Evolutionary conservation across 768 basidiomycete species (phyloP).

Genomic region (Sporobolomyces roseus): DNA sequence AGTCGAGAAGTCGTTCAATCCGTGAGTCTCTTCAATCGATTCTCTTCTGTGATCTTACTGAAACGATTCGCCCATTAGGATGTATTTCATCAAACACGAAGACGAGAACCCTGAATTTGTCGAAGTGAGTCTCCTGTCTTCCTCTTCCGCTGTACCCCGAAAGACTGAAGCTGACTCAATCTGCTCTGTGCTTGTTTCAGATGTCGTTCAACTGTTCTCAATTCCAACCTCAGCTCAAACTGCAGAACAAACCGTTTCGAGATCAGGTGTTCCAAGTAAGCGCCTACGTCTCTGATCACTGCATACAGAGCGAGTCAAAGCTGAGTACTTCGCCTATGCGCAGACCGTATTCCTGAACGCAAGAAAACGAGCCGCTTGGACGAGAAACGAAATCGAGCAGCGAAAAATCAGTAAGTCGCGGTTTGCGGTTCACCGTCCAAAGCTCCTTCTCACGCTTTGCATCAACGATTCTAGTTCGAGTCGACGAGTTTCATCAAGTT

Average conservation of each 20-base stretch:
- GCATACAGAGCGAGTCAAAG: too few relatives aligned
- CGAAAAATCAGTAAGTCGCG: constrained; percentile 48
- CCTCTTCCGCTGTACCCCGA: constrained; percentile 23
- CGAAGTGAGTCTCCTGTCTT: constrained; percentile 47
- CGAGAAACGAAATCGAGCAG: constrained; percentile 49
- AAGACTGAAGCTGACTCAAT: too few relatives aligned
- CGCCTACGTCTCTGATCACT: constrained; percentile 6
- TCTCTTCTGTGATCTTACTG: too few relatives aligned
- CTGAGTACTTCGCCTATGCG: too few relatives aligned
- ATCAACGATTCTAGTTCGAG: constrained; percentile 41
- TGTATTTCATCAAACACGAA: constrained; percentile 51
- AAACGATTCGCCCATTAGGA: constrained; percentile 34
- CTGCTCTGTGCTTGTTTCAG: not conserved
- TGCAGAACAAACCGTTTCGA: constrained; percentile 46
- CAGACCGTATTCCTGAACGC: constrained; percentile 53
- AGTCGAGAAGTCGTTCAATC: constrained; percentile 48
- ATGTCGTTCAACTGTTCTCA: constrained; percentile 43
- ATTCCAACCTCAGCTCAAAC: constrained; percentile 42
- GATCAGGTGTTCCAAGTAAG: constrained; percentile 50
- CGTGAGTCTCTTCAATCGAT: constrained; percentile 40
- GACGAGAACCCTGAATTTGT: constrained; percentile 46
- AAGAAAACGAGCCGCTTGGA: constrained; percentile 49
- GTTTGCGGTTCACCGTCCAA: too few relatives aligned
- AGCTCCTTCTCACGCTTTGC: not conserved
- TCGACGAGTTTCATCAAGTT: constrained; percentile 50